A percentile compares a stretch with the other conserved stretches of the same genome.
These are phyloP conservation scores for Anaeramoeba flamelloides DNA, from an alignment of 78 protist species.

Conservation along the genomic window DNA sequence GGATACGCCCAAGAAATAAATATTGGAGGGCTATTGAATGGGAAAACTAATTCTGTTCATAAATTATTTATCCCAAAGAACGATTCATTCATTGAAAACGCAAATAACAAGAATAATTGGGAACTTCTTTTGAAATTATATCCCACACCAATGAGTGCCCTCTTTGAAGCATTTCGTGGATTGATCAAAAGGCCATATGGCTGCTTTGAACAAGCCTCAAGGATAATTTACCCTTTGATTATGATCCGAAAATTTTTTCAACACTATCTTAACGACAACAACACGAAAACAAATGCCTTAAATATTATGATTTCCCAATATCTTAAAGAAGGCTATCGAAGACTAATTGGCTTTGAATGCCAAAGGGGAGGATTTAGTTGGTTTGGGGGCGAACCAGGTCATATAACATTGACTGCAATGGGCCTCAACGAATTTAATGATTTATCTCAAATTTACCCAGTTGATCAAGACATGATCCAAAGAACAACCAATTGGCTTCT, in stretches of 20 bases:
- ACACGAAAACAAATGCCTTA: too few relatives aligned
- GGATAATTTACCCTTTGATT: slow-evolving; percentile 11
- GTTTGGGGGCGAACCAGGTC: slow-evolving; percentile 19
- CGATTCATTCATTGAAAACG: too few relatives aligned
- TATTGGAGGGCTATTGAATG: too few relatives aligned
- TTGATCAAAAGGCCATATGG: slow-evolving; percentile 13
- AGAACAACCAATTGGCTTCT: slow-evolving; percentile 15
- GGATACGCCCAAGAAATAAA: too few relatives aligned
- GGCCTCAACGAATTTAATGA: slow-evolving; percentile 18
- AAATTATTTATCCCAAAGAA: too few relatives aligned
- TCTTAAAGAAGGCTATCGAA: slow-evolving; percentile 19
- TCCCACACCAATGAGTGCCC: neutral
- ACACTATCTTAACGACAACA: neutral
- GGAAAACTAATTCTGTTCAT: too few relatives aligned
- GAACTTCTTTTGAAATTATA: too few relatives aligned
- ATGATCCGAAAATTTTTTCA: slow-evolving; percentile 9
- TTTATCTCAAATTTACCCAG: slow-evolving; percentile 1
- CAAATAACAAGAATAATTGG: too few relatives aligned
- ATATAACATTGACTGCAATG: slow-evolving; percentile 25
- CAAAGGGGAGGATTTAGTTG: slow-evolving; percentile 21
- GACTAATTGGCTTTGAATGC: slow-evolving; percentile 16
- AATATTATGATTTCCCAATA: too few relatives aligned
- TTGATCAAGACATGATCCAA: slow-evolving; percentile 7
- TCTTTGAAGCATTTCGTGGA: neutral
- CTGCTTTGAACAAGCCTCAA: slow-evolving; percentile 14